Conservation (phyloP, 2,329 filamentous ascomycete species). For the Aspergillus amoenus region DNA sequence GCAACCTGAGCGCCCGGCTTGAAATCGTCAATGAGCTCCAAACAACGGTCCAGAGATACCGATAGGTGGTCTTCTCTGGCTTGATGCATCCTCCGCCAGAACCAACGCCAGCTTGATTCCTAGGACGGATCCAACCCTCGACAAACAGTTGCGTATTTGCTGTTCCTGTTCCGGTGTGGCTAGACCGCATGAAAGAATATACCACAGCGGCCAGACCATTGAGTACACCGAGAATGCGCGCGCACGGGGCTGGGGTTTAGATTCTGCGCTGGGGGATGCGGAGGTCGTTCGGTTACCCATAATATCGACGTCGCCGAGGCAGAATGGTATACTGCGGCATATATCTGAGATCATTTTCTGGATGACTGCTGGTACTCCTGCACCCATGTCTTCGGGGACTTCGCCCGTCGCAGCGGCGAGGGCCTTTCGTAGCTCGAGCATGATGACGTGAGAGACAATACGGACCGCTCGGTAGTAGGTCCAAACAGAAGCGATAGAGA, state of each 20-base stretch:
- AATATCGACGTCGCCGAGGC: conserved; percentile 32
- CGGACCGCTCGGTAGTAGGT: conserved; percentile 37
- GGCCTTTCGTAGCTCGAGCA: conserved; percentile 25
- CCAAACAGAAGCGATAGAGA: conserved; percentile 32
- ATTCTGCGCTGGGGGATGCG: background rate
- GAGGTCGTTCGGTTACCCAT: conserved; percentile 26
- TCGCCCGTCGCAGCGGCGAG: conserved; percentile 12
- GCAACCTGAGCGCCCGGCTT: background rate
- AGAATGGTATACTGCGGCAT: conserved; percentile 37
- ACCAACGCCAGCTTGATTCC: conserved; percentile 37
- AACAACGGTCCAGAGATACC: background rate
- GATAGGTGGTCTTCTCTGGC: background rate
- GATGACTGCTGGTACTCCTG: conserved; percentile 14
- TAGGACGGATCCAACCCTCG: conserved; percentile 29
- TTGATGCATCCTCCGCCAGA: conserved; percentile 21
- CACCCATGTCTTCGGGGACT: background rate
- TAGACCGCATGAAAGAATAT: conserved; percentile 32
- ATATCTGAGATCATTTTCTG: conserved; percentile 36
- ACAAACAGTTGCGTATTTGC: conserved; percentile 28
- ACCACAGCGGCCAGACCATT: conserved; percentile 41
- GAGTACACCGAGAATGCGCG: conserved; percentile 34
- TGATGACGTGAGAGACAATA: conserved; percentile 32
- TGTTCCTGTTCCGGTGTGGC: conserved; percentile 30
- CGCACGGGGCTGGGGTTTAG: conserved; percentile 17
- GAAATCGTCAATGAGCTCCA: background rate